Percentiles rank a stretch among this genome's conserved stretches.
phyloP scores from a whole-genome alignment of 2,329 filamentous ascomycete genomes.

The Pezicula rhizophila region DNA sequence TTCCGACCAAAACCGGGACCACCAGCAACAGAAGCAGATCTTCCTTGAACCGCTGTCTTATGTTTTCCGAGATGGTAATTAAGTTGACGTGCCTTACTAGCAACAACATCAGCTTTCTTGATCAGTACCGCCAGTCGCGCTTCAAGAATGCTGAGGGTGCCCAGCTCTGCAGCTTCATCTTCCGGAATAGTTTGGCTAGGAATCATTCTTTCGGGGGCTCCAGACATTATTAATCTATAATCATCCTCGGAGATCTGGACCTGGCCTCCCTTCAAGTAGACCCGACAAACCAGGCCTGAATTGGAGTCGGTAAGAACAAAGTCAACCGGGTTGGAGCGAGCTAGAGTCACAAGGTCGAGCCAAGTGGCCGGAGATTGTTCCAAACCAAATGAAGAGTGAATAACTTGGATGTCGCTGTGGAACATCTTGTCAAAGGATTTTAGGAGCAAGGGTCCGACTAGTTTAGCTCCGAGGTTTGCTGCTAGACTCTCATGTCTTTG shows the following conservation, averaged over 20 bases:
- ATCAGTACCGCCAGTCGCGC: conserved; percentile 70
- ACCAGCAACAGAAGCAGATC: conserved; percentile 36
- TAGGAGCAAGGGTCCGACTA: conserved; percentile 74
- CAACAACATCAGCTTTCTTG: conserved; percentile 72
- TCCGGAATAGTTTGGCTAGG: conserved; percentile 76
- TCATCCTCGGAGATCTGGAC: conserved; percentile 87
- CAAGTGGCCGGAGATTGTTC: conserved; percentile 65
- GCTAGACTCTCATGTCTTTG: conserved; percentile 83
- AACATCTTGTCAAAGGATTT: conserved; percentile 84
- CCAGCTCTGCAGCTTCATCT: conserved; percentile 80
- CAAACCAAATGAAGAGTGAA: conserved; percentile 41
- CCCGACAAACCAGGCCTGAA: conserved; percentile 70
- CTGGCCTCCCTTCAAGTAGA: conserved; percentile 72
- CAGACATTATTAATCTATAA: conserved; percentile 76
- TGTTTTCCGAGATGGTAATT: conserved; percentile 75
- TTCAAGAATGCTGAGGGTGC: conserved; percentile 78
- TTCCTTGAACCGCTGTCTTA: conserved; percentile 63
- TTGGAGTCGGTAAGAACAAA: conserved; percentile 66
- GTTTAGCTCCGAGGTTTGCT: conserved; percentile 75
- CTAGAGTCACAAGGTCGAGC: conserved; percentile 82
- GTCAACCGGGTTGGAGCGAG: conserved; percentile 71
- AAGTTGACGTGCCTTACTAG: conserved; percentile 67
- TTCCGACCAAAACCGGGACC: conserved; percentile 23
- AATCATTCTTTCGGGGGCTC: conserved; percentile 76
- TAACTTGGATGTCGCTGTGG: conserved; percentile 62